phyloP scores from a whole-genome alignment of 1,139 yeast genomes.

The Taphrina flavorubra region DNA sequence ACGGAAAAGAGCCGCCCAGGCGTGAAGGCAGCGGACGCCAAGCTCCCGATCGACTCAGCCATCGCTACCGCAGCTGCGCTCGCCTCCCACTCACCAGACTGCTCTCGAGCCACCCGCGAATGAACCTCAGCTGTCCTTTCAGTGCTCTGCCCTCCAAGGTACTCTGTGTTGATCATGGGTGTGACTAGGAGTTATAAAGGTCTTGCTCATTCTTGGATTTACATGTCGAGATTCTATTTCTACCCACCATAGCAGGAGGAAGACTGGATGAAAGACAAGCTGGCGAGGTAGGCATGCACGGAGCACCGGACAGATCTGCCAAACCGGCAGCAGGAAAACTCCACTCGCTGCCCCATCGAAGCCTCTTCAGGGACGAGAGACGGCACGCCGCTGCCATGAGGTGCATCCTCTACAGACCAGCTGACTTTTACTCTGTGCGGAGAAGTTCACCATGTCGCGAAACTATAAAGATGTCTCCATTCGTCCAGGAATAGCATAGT shows the following conservation, averaged over 20 bases:
- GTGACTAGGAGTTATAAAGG: too few relatives aligned
- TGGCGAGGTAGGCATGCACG: too few relatives aligned
- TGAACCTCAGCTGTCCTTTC: too few relatives aligned
- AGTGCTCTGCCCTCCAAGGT: not conserved
- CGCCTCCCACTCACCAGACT: not conserved
- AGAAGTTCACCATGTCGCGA: not conserved
- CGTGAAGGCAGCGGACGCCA: not conserved
- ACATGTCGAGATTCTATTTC: too few relatives aligned
- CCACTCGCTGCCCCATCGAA: not conserved
- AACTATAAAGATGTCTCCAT: not conserved
- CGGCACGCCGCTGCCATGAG: slow-evolving; percentile 14
- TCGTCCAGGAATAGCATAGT: not conserved
- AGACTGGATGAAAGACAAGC: too few relatives aligned
- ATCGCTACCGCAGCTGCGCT: slow-evolving; percentile 2
- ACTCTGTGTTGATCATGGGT: not conserved
- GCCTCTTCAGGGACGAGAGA: slow-evolving; percentile 13
- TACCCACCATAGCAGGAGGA: too few relatives aligned
- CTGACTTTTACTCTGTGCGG: slow-evolving; percentile 27
- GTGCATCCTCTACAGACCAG: slow-evolving; percentile 19
- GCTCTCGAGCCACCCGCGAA: not conserved
- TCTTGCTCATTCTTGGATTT: too few relatives aligned
- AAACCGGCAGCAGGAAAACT: not conserved
- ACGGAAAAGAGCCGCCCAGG: too few relatives aligned
- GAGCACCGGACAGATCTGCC: not conserved
- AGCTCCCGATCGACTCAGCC: slow-evolving; percentile 4